Base-by-base conservation (phyloP, 768 basidiomycete genomes). In the Naematelia aurantialba region DNA sequence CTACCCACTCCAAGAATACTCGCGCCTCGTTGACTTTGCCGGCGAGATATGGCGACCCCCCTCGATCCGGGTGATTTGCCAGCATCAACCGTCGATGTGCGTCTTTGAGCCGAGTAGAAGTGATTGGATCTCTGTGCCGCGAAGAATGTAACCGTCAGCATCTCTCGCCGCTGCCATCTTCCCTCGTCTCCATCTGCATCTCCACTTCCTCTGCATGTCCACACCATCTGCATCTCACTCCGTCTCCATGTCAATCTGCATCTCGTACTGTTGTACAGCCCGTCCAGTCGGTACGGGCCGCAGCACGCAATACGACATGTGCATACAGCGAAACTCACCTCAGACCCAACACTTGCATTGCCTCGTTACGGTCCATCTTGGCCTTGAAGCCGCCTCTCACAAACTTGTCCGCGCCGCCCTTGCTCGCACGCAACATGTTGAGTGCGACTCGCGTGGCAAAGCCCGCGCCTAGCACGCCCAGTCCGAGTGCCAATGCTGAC, bases 1-100 rank as follows among this genome's bases (percentile, higher is more conserved):
- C 42, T 11, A 66, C 75, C 68, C 61, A 75, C 30, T 96, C 92
- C 48, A 96, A 77, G 58, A 94, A 65, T 69, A 91, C 94, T 75
- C 96, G 97, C 0, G 94, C 96, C 74, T 99, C 96, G 78, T 99
- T 99, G 62, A 98, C 94, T 82, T 99, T 98, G 71, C 91, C 92
- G 12, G 96, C 93, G 51, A 98, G 80, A 78, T 97, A 99, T 5
- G 96, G 96, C n/a, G 92, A 89, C 27, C 96, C 96, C 30, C 96
- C 96, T 61, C 96, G 83, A 81, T 99, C 96, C 11, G 96, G 96
- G 79, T 99, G 96, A 79, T 99, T 99, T 26, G 91, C 89, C 52
- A 98, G 83, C 96, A 99, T 99, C 67, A 99, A 89, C 34, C 88
- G 85, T 56, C 94, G 85, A 79, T 99, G 96, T 0, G 96, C 92